Evolutionary conservation across 257 asterid genomes (phyloP).

Genomic region (Solanum piurae): DNA sequence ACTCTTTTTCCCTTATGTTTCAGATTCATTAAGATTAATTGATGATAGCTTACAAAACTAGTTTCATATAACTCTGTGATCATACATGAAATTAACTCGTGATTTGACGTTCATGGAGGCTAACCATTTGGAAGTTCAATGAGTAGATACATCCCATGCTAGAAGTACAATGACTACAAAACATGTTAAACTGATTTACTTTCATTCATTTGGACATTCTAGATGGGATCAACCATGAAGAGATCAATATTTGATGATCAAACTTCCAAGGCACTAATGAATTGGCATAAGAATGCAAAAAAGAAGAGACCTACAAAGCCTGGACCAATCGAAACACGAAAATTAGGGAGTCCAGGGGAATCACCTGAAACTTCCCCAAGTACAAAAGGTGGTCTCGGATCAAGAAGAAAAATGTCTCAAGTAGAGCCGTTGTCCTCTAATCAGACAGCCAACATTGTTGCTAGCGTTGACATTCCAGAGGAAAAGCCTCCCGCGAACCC

Average conservation of each 20-base stretch:
- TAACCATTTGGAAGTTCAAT: not conserved
- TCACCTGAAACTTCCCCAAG: slow-evolving; percentile 26
- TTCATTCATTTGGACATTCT: not conserved
- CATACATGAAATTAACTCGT: not conserved
- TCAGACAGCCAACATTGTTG: slow-evolving; percentile 26
- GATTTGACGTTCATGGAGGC: not conserved
- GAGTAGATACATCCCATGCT: not conserved
- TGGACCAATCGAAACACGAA: slow-evolving; percentile 8
- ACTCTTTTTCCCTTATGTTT: not conserved
- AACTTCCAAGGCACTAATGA: slow-evolving; percentile 79
- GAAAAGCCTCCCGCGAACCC: not conserved
- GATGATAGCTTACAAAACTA: not conserved
- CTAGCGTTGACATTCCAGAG: slow-evolving; percentile 28
- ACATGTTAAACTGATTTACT: not conserved
- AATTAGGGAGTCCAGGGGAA: slow-evolving; percentile 27
- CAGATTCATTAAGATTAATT: not conserved
- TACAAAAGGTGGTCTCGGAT: not conserved
- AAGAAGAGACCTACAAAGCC: not conserved
- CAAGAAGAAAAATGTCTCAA: not conserved
- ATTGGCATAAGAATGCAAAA: slow-evolving; percentile 73
- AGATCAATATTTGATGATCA: slow-evolving; percentile 84
- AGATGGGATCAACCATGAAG: slow-evolving; percentile 98
- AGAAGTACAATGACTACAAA: not conserved
- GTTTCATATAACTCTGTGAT: not conserved
- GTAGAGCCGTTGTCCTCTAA: not conserved